Evolutionary conservation across 2,329 filamentous ascomycete genomes (phyloP), one percentile per base, ranked within the genome.

Genomic region (Curvularia lunata): DNA sequence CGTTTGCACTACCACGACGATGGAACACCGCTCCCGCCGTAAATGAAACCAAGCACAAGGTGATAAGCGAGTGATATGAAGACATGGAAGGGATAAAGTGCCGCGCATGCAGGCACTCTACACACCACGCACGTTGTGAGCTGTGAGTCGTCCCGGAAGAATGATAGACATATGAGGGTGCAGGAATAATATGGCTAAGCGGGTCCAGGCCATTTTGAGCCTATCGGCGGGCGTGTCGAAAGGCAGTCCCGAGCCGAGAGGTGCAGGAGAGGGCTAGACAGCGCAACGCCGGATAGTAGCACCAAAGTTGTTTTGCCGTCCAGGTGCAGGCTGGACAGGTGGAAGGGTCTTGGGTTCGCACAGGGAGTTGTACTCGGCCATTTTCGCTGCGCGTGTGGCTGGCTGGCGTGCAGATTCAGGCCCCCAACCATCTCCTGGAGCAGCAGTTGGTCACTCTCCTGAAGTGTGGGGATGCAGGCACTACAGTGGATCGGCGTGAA

Each of bases 111-210:
- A 68, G 53, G 52, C 64, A 67, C 66, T 65, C 56, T 65, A 64
- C 55, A 48, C 59, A 66, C 56, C 67, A 52, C 54, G 64, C 67
- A 56, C 46, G 66, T 60, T 46, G 61, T 59, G 54, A 62, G 52
- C 55, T 48, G 45, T 57, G 48, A 58, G 52, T 62, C 58, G 58
- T 61, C 57, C 51, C 51, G 62, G 58, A 42, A 59, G 47, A 54
- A 59, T 58, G 55, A 51, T 59, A 56, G 49, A 51, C 54, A 56
- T 56, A 46, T 42, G 54, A 51, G 46, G 34, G 53, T 61, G 57
- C 57, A 63, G 58, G 40, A 62, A 63, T 57, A 67, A 68, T 63
- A 67, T 69, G 65, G 65, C 48, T 62, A 55, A 62, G 58, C 64
- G 61, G 66, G 51, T 61, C 62, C 61, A 57, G 53, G 50, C 51